Base-by-base conservation (phyloP, 306 rosid species). In the Amphicarpaea edgeworthii region DNA sequence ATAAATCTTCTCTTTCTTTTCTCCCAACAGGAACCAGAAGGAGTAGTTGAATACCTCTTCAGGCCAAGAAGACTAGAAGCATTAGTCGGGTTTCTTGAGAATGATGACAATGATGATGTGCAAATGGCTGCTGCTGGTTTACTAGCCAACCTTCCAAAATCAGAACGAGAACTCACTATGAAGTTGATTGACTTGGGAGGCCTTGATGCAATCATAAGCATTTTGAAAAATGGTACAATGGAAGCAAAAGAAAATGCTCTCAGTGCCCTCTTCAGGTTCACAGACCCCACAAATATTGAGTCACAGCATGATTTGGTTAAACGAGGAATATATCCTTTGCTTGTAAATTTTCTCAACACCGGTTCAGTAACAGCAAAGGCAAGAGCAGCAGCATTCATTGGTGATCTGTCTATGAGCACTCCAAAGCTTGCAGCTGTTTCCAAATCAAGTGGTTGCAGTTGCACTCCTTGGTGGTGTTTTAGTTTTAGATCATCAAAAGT, bases 91-190 rank as follows among this genome's bases (percentile, higher is more conserved):
- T 87, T 87, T 71, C 90, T 91, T 20, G 90, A 91, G 78, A 86
- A 70, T 16, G 86, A 85, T 7, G 86, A 84, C 21, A 87, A 91
- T 15, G 73, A 81, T 42, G 82, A 84, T 66, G 93, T 89, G 20
- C 90, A 85, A 64, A 88, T 91, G 88, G 91, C 95, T 49, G 93
- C 97, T 10, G 90, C 95, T 12, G 97, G 95, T 41, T 74, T 91
- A 65, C 81, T 89, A 62, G 95, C 91, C 28, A 89, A 91, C 80
- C 85, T 91, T 5, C 93, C 93, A 7, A 91, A 86, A 86, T 88
- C 95, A 4, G 95, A 91, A 75, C 62, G 45, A 76, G 63, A 79
- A 51, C 82, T 89, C 32, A 91, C 93, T 11, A 73, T 30, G 66
- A 88, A 82, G 85, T 51, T 91, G 75, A 85, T 86, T 42, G 91